phyloP scores from a whole-genome alignment of 345 rosid species.

The Eutrema yunnanense region DNA sequence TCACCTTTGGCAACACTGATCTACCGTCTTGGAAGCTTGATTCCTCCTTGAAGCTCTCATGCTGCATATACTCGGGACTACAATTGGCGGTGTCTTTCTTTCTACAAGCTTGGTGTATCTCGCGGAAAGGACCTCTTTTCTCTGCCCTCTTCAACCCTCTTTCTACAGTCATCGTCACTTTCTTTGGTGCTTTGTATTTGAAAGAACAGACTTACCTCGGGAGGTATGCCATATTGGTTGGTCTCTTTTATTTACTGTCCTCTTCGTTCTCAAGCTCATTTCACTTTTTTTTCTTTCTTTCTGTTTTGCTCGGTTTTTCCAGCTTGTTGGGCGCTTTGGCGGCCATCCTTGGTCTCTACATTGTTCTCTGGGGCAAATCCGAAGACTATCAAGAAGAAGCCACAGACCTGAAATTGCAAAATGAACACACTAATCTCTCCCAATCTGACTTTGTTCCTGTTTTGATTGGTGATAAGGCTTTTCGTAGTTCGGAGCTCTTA shows the following conservation, averaged over 20 bases:
- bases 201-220: slow-evolving; percentile 49
- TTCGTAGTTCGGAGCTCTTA: slow-evolving; percentile 22
- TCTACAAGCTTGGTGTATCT: slow-evolving; percentile 66
- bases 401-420: slow-evolving; percentile 20
- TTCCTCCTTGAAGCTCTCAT: slow-evolving; percentile 35
- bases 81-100: slow-evolving; percentile 41
- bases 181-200: slow-evolving; percentile 43
- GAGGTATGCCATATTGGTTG: slow-evolving; percentile 30
- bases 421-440: neutral
- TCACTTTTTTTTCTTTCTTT: neutral
- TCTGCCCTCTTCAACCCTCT: slow-evolving; percentile 64
- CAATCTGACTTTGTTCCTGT: slow-evolving; percentile 26
- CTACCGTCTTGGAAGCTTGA: slow-evolving; percentile 32
- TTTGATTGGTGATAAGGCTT: slow-evolving; percentile 16
- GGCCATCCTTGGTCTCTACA: slow-evolving; percentile 39
- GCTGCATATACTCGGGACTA: slow-evolving; percentile 41
- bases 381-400: slow-evolving; percentile 35
- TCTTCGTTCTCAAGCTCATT: neutral
- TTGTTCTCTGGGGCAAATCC: slow-evolving; percentile 65
- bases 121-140: slow-evolving; percentile 56
- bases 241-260: neutral
- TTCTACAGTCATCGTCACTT: slow-evolving; percentile 44
- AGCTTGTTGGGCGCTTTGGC: slow-evolving; percentile 51
- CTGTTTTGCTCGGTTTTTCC: neutral
- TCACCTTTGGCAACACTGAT: slow-evolving; percentile 25